phyloP scores from a whole-genome alignment of 805 yeast species.

The Wickerhamiella spandovensis region DNA sequence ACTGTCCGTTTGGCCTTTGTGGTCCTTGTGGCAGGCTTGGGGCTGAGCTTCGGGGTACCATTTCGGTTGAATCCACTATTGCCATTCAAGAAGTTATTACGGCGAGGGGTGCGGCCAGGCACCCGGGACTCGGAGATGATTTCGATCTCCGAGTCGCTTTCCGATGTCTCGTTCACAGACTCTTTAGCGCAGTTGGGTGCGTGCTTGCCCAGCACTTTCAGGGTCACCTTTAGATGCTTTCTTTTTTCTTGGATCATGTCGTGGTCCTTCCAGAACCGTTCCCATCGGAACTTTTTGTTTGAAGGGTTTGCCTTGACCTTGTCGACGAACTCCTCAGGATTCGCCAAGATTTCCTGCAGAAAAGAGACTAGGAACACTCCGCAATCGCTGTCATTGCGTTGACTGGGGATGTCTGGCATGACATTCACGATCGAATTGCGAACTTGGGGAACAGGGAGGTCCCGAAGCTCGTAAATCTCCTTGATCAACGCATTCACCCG shows the following conservation, averaged over 20 bases:
- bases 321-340: constrained; percentile 31
- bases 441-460: not conserved
- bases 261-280: not conserved
- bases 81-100: no score
- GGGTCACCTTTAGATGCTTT: not conserved
- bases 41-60: no score
- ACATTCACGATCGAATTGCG: not conserved
- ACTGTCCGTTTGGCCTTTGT: no score
- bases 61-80: no score
- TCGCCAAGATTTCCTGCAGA: constrained; percentile 41
- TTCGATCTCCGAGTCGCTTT: not conserved
- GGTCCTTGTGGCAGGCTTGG: no score
- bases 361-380: constrained; percentile 84
- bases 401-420: constrained; percentile 58
- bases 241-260: not conserved
- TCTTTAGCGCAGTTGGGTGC: not conserved
- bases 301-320: not conserved
- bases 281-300: not conserved
- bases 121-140: not conserved
- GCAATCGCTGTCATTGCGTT: constrained; percentile 83
- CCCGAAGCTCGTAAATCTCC: not conserved
- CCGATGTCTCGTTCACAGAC: not conserved
- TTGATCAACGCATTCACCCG: not conserved
- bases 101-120: no score
- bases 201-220: not conserved